Evolutionary conservation across 345 rosid species (phyloP).

Genomic region (Camelina hispida): DNA sequence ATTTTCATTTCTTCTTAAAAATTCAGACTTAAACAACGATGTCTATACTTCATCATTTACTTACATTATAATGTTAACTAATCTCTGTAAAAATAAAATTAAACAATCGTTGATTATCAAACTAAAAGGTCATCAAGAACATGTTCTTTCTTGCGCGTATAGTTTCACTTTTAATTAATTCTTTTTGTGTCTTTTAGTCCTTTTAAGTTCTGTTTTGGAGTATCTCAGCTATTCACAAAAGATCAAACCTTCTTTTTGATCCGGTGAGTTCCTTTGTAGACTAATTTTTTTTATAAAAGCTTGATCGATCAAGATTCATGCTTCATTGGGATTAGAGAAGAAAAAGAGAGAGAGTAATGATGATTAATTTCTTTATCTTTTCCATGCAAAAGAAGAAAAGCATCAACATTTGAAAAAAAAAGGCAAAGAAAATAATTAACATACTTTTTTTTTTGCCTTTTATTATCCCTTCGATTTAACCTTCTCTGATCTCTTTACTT

Average conservation of each 20-base stretch:
- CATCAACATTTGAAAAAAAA: constrained; percentile 41
- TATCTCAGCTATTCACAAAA: constrained; percentile 15
- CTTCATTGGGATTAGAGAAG: constrained; percentile 49
- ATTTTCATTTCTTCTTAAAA: constrained; percentile 6
- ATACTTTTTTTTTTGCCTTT: constrained; percentile 26
- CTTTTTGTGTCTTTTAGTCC: background rate
- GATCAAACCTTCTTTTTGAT: constrained; percentile 35
- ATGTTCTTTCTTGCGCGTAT: constrained; percentile 27
- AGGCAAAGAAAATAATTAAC: constrained; percentile 34
- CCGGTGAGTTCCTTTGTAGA: constrained; percentile 39
- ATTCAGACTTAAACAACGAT: background rate
- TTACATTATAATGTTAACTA: background rate
- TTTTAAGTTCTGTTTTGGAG: constrained; percentile 20
- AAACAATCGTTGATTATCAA: background rate
- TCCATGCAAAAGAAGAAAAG: constrained; percentile 48
- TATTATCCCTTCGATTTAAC: constrained; percentile 39
- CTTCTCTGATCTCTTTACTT: constrained; percentile 40
- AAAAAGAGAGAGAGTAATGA: constrained; percentile 41
- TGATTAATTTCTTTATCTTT: constrained; percentile 42
- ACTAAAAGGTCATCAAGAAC: constrained; percentile 7
- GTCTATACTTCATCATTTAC: background rate
- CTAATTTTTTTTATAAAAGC: constrained; percentile 22
- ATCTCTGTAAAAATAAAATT: background rate
- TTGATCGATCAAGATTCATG: constrained; percentile 45
- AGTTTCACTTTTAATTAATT: constrained; percentile 13